Evolutionary conservation across 768 basidiomycete genomes (phyloP), one percentile per base, ranked within the genome.

Genomic region (Calvatia gigantea): DNA sequence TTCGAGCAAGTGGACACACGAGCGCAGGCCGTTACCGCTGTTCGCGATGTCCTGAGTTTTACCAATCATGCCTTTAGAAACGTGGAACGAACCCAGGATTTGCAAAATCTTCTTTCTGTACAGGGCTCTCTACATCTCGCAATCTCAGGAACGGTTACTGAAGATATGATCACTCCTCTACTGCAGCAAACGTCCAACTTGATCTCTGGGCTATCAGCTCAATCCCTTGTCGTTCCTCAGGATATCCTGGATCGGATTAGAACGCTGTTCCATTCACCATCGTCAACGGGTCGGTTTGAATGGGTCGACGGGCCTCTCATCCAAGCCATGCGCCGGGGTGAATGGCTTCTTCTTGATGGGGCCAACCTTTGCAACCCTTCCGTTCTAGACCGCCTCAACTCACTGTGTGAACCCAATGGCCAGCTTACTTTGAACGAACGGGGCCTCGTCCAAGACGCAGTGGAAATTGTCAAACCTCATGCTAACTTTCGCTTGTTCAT

Each of bases 291-390:
- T 32, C 81, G 78, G 14, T 97, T 99, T 65, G 89, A 91, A 64
- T 99, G 97, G 97, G 78, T 94, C 2, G 96, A 99, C 67, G 97
- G 97, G 0, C 92, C 94, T 7, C 77, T 99, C 27, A 77, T 97
- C 45, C 79, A 74, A 44, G 94, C 97, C 1, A 83, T 98, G 75
- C 91, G 87, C 66, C 71, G 76, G 8, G 97, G 97, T 2, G 78
- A 87, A 62, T 98, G 97, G 95, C 72, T 96, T 42, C 73, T 97
- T 41, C 79, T 99, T 52, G 93, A 97, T 60, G 88, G 86, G 53
- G 95, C 97, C 41, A 99, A 99, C 64, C 78, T 94, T 15, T 99
- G 97, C 73, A 95, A 84, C 58, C 86, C 96, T 1, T 96, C 97
- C 11, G 94, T 99, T 14, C 82, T 99, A 19, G 97, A 99, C 72